phyloP scores from a whole-genome alignment of 352 stramenopile species.

The Ophiocytium majus region DNA sequence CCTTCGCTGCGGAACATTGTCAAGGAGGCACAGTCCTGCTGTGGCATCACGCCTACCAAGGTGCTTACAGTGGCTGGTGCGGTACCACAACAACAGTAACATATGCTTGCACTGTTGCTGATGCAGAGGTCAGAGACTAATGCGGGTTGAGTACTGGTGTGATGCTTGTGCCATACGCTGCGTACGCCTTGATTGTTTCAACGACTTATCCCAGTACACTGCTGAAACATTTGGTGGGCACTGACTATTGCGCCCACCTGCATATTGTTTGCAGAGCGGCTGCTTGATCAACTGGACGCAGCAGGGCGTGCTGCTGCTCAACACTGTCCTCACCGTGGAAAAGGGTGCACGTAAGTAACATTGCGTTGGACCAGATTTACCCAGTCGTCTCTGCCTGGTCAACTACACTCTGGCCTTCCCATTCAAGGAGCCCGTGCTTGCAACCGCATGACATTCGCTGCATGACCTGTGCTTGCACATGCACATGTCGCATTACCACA shows the following conservation, averaged over 20 bases:
- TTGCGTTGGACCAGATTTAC: too few species aligned
- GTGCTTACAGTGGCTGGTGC: too few species aligned
- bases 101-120: too few species aligned
- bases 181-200: too few species aligned
- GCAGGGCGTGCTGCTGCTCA: slow-evolving; percentile 92
- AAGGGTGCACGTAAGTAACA: background rate
- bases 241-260: too few species aligned
- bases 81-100: too few species aligned
- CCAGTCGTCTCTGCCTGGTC: too few species aligned
- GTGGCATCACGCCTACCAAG: slow-evolving; percentile 39
- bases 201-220: too few species aligned
- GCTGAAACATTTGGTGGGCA: too few species aligned
- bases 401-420: background rate
- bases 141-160: too few species aligned
- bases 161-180: background rate
- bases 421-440: background rate
- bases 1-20: slow-evolving; percentile 97
- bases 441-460: background rate
- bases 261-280: slow-evolving; percentile 20
- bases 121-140: too few species aligned
- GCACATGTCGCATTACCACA: too few species aligned
- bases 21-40: slow-evolving; percentile 78
- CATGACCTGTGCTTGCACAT: slow-evolving; percentile 5
- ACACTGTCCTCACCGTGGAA: slow-evolving; percentile 92
- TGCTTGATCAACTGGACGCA: slow-evolving; percentile 15